Evolutionary conservation across 805 yeast genomes (phyloP).

Genomic region (Kuraishia piskuri): DNA sequence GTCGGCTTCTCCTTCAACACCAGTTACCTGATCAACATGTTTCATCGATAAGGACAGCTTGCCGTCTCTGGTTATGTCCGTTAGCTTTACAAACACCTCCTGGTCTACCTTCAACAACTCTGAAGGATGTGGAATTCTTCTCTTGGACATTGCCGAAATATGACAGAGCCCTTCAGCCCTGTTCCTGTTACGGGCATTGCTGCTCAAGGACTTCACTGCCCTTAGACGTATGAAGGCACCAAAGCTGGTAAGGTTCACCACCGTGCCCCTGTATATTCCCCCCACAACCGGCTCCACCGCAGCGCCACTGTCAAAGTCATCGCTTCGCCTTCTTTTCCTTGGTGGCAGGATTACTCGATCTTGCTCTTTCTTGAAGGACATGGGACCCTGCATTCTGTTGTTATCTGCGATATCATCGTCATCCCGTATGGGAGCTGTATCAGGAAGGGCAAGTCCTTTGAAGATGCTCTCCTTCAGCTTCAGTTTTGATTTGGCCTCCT

Average conservation of each 20-base stretch:
- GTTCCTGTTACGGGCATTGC: constrained; percentile 12
- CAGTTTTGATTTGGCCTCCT: background rate
- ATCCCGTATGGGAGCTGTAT: background rate
- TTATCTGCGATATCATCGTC: background rate
- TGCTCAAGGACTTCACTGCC: constrained; percentile 21
- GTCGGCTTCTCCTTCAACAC: constrained; percentile 22
- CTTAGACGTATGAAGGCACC: constrained; percentile 70
- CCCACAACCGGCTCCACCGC: constrained; percentile 26
- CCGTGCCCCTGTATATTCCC: constrained; percentile 49
- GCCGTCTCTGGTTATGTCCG: constrained; percentile 20
- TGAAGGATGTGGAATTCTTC: constrained; percentile 45
- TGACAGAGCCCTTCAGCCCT: constrained; percentile 62
- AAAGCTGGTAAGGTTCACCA: constrained; percentile 51
- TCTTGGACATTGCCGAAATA: constrained; percentile 53
- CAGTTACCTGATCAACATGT: constrained; percentile 64
- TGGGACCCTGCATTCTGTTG: background rate
- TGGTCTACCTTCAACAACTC: constrained; percentile 53
- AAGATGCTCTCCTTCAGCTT: background rate
- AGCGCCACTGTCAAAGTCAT: background rate
- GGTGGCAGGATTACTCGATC: background rate
- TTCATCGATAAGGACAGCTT: constrained; percentile 59
- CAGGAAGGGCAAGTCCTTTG: background rate
- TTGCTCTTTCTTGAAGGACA: background rate
- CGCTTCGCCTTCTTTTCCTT: background rate
- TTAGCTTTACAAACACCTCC: constrained; percentile 48